Evolutionary conservation across 2,329 filamentous ascomycete genomes (phyloP).

Genomic region (Fusarium tupiense): DNA sequence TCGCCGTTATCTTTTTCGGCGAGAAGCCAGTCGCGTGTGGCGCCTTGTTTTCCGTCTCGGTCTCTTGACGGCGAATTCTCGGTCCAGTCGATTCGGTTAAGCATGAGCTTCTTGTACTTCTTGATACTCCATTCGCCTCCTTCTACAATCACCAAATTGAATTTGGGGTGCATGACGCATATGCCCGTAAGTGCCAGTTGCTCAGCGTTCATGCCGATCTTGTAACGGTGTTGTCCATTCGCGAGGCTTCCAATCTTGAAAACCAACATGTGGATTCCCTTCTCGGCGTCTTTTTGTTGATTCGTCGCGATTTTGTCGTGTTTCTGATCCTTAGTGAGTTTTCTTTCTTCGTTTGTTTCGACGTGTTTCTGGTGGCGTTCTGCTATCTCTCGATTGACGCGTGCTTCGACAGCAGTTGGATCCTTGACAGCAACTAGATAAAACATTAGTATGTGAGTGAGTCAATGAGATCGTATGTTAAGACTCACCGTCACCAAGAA

Average conservation of each 20-base stretch:
- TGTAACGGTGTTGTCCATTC: constrained; percentile 93
- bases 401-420: constrained; percentile 94
- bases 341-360: constrained; percentile 81
- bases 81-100: constrained; percentile 93
- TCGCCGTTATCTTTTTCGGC: constrained; percentile 81
- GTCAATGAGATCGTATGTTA: neutral
- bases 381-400: constrained; percentile 91
- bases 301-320: constrained; percentile 84
- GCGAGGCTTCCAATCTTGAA: constrained; percentile 91
- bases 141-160: constrained; percentile 91
- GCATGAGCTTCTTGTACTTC: constrained; percentile 91
- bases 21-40: constrained; percentile 78
- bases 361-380: constrained; percentile 85
- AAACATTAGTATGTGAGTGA: constrained; percentile 31
- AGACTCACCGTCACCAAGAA: constrained; percentile 80
- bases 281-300: constrained; percentile 87
- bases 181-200: constrained; percentile 87
- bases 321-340: constrained; percentile 86
- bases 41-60: constrained; percentile 68
- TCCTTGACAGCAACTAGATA: constrained; percentile 78
- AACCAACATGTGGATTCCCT: constrained; percentile 85
- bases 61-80: constrained; percentile 80
- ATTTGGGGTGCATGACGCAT: constrained; percentile 89
- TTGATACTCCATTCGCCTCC: constrained; percentile 85
- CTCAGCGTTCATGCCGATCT: constrained; percentile 91